Evolutionary conservation across 2,329 filamentous ascomycete species (phyloP).

Genomic region (Hymenoscyphus repandus): DNA sequence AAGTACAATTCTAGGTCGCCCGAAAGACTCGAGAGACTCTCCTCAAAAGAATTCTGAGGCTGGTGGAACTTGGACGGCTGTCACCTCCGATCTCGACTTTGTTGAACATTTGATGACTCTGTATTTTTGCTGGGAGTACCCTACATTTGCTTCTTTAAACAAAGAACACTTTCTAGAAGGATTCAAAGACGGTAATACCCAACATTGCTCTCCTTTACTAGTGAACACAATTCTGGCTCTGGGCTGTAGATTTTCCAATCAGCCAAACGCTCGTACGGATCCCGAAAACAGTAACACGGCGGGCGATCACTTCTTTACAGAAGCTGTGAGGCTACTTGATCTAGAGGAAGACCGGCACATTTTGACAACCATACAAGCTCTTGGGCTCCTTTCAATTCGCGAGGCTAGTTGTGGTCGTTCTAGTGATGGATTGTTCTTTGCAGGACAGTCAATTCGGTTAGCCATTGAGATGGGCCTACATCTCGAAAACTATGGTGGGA

Average conservation of each 20-base stretch:
- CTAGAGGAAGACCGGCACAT: conserved; percentile 49
- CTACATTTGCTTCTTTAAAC: conserved; percentile 69
- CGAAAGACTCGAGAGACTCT: conserved; percentile 58
- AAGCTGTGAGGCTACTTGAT: conserved; percentile 61
- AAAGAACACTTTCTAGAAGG: conserved; percentile 29
- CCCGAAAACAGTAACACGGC: conserved; percentile 61
- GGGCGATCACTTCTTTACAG: conserved; percentile 69
- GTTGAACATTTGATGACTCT: conserved; percentile 59
- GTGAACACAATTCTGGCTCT: conserved; percentile 36
- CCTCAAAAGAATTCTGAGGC: conserved; percentile 58
- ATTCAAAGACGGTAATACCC: conserved; percentile 12
- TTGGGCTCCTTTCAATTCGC: conserved; percentile 70
- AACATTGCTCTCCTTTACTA: conserved; percentile 37
- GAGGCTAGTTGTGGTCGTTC: conserved; percentile 69
- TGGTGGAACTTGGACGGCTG: conserved; percentile 60
- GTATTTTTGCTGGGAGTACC: conserved; percentile 74
- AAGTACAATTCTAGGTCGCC: conserved; percentile 53
- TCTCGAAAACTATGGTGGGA: background rate
- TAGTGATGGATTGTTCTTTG: conserved; percentile 67
- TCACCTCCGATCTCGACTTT: conserved; percentile 52
- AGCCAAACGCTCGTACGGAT: conserved; percentile 56
- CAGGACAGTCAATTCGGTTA: conserved; percentile 66
- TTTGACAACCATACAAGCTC: conserved; percentile 67
- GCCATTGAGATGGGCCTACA: conserved; percentile 46
- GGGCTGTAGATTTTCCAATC: conserved; percentile 64